phyloP scores from a whole-genome alignment of 192 early-diverging fungal genomes.

The Dissophora ornata region DNA sequence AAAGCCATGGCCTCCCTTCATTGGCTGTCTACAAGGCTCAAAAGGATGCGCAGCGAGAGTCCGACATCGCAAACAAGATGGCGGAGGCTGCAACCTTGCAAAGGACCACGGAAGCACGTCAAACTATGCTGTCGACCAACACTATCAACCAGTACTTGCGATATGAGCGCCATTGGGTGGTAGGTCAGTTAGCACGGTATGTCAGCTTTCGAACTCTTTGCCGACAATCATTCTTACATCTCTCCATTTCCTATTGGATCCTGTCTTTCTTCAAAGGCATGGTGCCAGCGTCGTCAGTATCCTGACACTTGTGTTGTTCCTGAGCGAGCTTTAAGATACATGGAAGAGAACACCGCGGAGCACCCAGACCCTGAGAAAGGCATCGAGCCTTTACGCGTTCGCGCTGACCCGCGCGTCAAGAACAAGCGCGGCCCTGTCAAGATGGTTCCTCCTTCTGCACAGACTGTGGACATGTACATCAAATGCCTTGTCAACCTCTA shows the following conservation, averaged over 20 bases:
- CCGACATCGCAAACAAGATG: not conserved
- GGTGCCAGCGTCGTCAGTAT: slow-evolving; percentile 2
- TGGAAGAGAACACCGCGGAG: slow-evolving; percentile 23
- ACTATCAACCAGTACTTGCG: slow-evolving; percentile 1
- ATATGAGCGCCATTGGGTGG: slow-evolving; percentile 1
- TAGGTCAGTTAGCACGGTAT: not conserved
- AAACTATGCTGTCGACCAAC: not conserved
- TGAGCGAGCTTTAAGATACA: slow-evolving; percentile 6
- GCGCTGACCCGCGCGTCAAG: not conserved
- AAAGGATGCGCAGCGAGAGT: not conserved
- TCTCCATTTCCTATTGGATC: not conserved
- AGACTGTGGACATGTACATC: slow-evolving; percentile 14
- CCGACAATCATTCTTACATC: not conserved
- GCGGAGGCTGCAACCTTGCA: not conserved
- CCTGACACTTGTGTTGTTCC: not conserved
- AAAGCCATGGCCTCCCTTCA: not conserved
- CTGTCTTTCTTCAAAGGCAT: not conserved
- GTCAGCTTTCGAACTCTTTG: not conserved
- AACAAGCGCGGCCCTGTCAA: not conserved
- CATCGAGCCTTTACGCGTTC: not conserved
- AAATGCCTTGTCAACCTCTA: slow-evolving; percentile 4
- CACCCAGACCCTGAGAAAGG: slow-evolving; percentile 7
- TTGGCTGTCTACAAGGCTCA: not conserved
- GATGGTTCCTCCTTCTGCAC: slow-evolving; percentile 1
- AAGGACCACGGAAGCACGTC: not conserved